Evolutionary conservation across 2,329 filamentous ascomycete species (phyloP), one percentile per base, ranked within the genome.

Genomic region (Knufia fluminis): DNA sequence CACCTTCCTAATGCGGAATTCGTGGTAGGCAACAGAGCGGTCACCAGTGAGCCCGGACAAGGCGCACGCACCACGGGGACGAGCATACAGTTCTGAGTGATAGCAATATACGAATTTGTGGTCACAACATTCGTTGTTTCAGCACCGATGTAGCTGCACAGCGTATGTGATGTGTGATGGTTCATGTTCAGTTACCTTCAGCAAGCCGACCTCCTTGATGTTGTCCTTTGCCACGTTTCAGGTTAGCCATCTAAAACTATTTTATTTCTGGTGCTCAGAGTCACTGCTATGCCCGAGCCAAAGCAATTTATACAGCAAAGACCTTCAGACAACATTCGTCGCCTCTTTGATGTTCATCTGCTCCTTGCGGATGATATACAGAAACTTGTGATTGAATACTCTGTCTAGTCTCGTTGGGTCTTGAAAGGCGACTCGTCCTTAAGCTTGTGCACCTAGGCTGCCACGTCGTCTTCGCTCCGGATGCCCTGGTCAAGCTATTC

Each of bases 361-460:
- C 46, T 68, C 67, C 48, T 66, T 68, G 17, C 66, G 66, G 9
- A 68, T 59, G 16, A 78, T 71, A 54, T 78, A 77, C 1, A 77
- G 61, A 0, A 77, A 68, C 48, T 75, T 66, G 42, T 69, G 65
- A 12, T 67, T 64, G 54, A 65, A 75, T 0, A 73, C 72, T 7
- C 59, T 57, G 28, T 73, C 65, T 1, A 76, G 61, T 0, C 60
- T 58, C 3, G 57, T 59, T 1, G 70, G 57, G 14, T 64, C 48
- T 8, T 44, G 26, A 4, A 33, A 10, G 43, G 19, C 3, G 19
- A 12, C 9, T 48, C 35, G 33, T 39, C 33, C 4, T 22, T 20
- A 17, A 38, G 4, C 17, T 40, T 17, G 14, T 16, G 12, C 9
- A 7, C n/a, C 19, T 16, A 23, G 3, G 31, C 14, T 22, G 12